phyloP scores from a whole-genome alignment of 2,329 filamentous ascomycete genomes.

The Stachybotrys chlorohalonatus region DNA sequence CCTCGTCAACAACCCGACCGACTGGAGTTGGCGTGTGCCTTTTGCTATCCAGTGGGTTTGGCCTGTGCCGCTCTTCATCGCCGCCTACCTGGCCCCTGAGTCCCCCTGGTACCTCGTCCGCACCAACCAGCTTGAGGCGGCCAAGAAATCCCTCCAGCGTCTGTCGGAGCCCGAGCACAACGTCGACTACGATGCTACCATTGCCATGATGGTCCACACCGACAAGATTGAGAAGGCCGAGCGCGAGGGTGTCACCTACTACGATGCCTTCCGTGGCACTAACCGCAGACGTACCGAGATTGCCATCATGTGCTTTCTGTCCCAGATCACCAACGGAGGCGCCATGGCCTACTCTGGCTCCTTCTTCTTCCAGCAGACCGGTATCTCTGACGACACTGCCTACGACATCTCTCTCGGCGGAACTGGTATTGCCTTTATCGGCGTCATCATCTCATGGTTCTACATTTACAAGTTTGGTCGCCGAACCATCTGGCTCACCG shows the following conservation, averaged over 20 bases:
- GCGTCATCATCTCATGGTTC: constrained; percentile 33
- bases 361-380: constrained; percentile 38
- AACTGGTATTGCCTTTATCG: constrained; percentile 32
- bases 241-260: constrained; percentile 27
- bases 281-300: constrained; percentile 38
- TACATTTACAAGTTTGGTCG: constrained; percentile 32
- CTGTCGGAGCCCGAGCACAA: constrained; percentile 21
- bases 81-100: constrained; percentile 23
- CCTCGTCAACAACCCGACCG: constrained; percentile 20
- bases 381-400: constrained; percentile 24
- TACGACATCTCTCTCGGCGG: constrained; percentile 33
- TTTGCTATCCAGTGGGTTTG: constrained; percentile 32
- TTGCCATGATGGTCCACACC: constrained; percentile 34
- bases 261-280: constrained; percentile 37
- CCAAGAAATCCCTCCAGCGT: constrained; percentile 20
- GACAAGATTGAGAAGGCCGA: constrained; percentile 35
- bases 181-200: constrained; percentile 24
- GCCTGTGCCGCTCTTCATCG: constrained; percentile 22
- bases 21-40: constrained; percentile 30
- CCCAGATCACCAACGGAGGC: constrained; percentile 31
- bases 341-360: constrained; percentile 31
- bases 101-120: constrained; percentile 28
- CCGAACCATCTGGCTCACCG: constrained; percentile 30
- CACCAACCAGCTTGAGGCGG: constrained; percentile 18
- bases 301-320: constrained; percentile 29